Evolutionary conservation across 805 yeast species (phyloP).

Genomic region (Kluyveromyces aestuarii): DNA sequence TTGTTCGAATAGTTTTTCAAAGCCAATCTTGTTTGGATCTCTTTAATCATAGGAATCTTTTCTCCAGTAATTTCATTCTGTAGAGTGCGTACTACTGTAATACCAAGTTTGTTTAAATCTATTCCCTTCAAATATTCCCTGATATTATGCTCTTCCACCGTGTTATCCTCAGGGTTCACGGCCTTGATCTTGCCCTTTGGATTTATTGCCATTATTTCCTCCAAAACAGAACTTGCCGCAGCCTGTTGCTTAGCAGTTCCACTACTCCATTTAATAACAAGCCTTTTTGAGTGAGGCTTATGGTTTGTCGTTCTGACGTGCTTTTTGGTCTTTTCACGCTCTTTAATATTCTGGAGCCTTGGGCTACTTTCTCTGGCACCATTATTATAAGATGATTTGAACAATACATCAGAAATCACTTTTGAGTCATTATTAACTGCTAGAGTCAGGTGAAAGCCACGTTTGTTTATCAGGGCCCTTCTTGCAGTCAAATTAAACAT

Average conservation of each 20-base stretch:
- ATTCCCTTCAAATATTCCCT: constrained; percentile 18
- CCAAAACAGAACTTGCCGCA: constrained; percentile 18
- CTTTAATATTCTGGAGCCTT: not conserved
- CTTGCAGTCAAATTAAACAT: not conserved
- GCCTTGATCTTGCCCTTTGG: constrained; percentile 17
- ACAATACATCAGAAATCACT: not conserved
- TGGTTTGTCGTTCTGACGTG: not conserved
- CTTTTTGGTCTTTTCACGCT: not conserved
- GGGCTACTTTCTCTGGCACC: not conserved
- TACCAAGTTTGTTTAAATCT: constrained; percentile 17
- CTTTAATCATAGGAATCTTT: constrained; percentile 21
- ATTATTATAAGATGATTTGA: not conserved
- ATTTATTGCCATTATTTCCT: constrained; percentile 16
- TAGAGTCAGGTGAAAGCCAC: not conserved
- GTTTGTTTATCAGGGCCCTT: not conserved
- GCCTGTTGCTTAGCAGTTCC: constrained; percentile 24
- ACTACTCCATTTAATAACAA: constrained; percentile 19
- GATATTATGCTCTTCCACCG: constrained; percentile 15
- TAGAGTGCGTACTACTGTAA: constrained; percentile 17
- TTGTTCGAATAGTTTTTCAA: constrained; percentile 22
- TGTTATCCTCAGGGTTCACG: constrained; percentile 14
- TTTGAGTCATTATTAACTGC: not conserved
- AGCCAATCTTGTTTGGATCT: constrained; percentile 19
- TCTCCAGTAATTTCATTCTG: constrained; percentile 3
- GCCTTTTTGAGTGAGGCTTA: constrained; percentile 2